phyloP scores from a whole-genome alignment of 2,329 filamentous ascomycete genomes.

The Microascus cirrosus region DNA sequence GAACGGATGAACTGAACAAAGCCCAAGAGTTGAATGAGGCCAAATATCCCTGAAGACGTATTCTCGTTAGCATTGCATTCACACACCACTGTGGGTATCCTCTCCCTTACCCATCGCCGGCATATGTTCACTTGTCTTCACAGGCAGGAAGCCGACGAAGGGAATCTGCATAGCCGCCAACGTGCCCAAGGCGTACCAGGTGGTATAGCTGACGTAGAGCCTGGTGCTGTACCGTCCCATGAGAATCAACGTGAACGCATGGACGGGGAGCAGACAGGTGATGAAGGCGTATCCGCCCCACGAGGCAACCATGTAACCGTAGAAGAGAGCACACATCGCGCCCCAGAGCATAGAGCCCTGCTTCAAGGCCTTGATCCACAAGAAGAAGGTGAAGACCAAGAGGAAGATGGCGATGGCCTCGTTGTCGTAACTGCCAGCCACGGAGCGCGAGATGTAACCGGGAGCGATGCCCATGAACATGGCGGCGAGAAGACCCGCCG shows the following conservation, averaged over 20 bases:
- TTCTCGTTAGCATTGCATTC: background rate
- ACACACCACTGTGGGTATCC: background rate
- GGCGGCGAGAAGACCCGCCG: slow-evolving; percentile 87
- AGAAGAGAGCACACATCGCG: slow-evolving; percentile 86
- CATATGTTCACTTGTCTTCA: slow-evolving; percentile 98
- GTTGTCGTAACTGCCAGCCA: slow-evolving; percentile 98
- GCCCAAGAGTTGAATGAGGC: slow-evolving; percentile 83
- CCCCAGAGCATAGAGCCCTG: slow-evolving; percentile 95
- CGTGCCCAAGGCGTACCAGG: slow-evolving; percentile 94
- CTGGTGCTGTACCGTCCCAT: slow-evolving; percentile 95
- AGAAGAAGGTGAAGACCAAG: slow-evolving; percentile 94
- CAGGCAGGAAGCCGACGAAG: slow-evolving; percentile 93
- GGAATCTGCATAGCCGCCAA: slow-evolving; percentile 98
- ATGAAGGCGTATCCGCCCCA: slow-evolving; percentile 99
- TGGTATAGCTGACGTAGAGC: slow-evolving; percentile 92
- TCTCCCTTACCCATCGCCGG: slow-evolving; percentile 70
- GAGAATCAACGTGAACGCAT: slow-evolving; percentile 85
- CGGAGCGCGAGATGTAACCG: slow-evolving; percentile 94
- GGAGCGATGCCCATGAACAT: slow-evolving; percentile 96
- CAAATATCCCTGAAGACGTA: slow-evolving; percentile 64
- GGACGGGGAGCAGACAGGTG: slow-evolving; percentile 88
- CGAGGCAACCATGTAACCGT: slow-evolving; percentile 99
- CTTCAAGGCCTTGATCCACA: slow-evolving; percentile 99
- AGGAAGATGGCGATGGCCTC: slow-evolving; percentile 99
- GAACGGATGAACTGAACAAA: slow-evolving; percentile 84